These are phyloP conservation scores for Venturia asperata DNA, from an alignment of 2,329 filamentous ascomycete genomes.

Conservation along the genomic window DNA sequence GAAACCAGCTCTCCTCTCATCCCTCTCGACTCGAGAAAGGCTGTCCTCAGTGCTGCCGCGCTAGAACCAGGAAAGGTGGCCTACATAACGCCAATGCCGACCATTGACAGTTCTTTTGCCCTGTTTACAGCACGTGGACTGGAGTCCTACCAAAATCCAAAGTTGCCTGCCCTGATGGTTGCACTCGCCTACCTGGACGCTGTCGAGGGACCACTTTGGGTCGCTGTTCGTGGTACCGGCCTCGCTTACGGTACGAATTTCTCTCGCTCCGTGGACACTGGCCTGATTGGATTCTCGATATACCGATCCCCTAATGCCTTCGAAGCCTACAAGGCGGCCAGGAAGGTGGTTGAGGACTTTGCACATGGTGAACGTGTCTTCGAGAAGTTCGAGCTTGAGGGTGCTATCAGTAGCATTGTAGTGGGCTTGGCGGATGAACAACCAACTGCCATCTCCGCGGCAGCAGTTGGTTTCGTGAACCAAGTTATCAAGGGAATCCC, in stretches of 20 bases:
- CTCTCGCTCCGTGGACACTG: constrained; percentile 67
- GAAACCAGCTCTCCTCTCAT: constrained; percentile 50
- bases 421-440: constrained; percentile 82
- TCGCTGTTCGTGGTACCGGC: constrained; percentile 83
- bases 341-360: constrained; percentile 66
- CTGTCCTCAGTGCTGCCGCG: constrained; percentile 69
- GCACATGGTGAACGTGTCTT: constrained; percentile 64
- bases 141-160: constrained; percentile 65
- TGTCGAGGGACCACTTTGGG: constrained; percentile 91
- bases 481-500: constrained; percentile 71
- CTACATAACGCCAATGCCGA: constrained; percentile 81
- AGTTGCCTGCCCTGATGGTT: constrained; percentile 76
- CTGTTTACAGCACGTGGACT: constrained; percentile 69
- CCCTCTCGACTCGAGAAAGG: constrained; percentile 59
- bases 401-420: constrained; percentile 84
- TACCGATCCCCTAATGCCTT: constrained; percentile 85
- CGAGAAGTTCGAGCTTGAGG: constrained; percentile 77
- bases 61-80: constrained; percentile 65
- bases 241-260: constrained; percentile 87
- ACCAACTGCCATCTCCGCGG: constrained; percentile 73
- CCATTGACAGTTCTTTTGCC: constrained; percentile 86
- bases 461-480: constrained; percentile 73
- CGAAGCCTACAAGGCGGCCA: constrained; percentile 75
- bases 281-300: constrained; percentile 74
- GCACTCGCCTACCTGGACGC: constrained; percentile 86